Evolutionary conservation across 768 basidiomycete species (phyloP).

Genomic region (Suillus weaverae): DNA sequence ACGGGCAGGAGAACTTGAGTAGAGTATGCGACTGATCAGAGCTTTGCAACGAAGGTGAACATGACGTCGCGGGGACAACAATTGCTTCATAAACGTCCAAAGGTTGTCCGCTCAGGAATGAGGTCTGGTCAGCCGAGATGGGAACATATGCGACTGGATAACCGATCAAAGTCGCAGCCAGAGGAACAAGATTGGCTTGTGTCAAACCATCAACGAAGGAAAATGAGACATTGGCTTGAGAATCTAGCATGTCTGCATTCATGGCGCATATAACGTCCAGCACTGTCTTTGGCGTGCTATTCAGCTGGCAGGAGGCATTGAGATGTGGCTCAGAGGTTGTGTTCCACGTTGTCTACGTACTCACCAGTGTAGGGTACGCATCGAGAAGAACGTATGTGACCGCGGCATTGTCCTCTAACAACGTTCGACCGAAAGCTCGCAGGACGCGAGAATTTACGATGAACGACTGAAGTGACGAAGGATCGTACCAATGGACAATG

Average conservation of each 20-base stretch:
- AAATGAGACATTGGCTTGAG: conserved; percentile 21
- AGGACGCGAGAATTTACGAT: conserved; percentile 44
- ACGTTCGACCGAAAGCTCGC: conserved; percentile 11
- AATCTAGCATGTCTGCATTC: conserved; percentile 6
- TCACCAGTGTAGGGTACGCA: conserved; percentile 20
- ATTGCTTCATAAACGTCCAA: conserved; percentile 51
- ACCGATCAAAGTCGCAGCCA: conserved; percentile 61
- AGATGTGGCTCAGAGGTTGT: background rate
- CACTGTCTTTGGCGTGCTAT: conserved; percentile 14
- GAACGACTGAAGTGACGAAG: conserved; percentile 51
- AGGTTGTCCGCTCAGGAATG: conserved; percentile 45
- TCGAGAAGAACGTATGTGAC: conserved; percentile 24
- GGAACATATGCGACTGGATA: conserved; percentile 62
- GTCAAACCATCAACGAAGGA: conserved; percentile 30
- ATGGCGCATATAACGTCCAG: conserved; percentile 16
- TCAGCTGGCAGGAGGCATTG: conserved; percentile 15
- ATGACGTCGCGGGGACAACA: conserved; percentile 3
- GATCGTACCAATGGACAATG: conserved; percentile 48
- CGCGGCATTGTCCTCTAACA: conserved; percentile 9
- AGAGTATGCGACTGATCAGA: conserved; percentile 35
- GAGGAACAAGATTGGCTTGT: conserved; percentile 40
- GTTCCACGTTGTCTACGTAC: conserved; percentile 1
- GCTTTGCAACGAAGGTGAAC: background rate
- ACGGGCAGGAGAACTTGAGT: conserved; percentile 61
- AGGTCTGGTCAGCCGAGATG: conserved; percentile 32